Conservation (phyloP, 352 stramenopile species). For the Phytophthora niederhauseri region DNA sequence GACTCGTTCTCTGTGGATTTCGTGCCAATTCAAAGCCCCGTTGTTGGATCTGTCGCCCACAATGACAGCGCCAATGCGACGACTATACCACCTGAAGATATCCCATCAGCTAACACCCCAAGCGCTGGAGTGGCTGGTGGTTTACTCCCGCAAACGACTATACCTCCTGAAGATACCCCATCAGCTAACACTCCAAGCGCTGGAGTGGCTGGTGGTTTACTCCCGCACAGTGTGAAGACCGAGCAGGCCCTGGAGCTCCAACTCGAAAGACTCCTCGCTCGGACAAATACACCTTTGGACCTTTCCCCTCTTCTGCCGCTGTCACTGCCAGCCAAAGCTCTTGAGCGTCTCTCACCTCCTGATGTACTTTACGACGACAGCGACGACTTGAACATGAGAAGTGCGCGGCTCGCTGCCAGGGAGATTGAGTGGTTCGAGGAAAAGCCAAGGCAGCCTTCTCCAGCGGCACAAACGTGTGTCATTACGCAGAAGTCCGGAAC, state of each 20-base stretch:
- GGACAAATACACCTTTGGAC: not conserved
- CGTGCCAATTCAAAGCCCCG: not conserved
- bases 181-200: not conserved
- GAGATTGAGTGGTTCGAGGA: conserved; percentile 10
- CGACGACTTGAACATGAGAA: conserved; percentile 8
- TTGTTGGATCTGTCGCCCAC: not conserved
- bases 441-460: not conserved
- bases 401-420: conserved; percentile 2
- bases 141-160: no score
- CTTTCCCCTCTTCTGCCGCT: not conserved
- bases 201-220: not conserved
- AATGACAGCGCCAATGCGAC: not conserved
- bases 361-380: not conserved
- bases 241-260: not conserved
- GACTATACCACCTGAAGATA: not conserved
- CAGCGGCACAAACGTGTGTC: not conserved
- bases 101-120: not conserved
- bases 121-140: not conserved
- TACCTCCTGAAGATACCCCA: not conserved
- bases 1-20: conserved; percentile 12
- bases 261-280: not conserved
- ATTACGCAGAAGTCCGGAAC: conserved; percentile 10
- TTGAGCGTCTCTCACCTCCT: not conserved
- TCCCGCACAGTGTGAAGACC: no score
- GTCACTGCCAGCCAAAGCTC: no score